Percentiles rank a stretch among this genome's conserved stretches.
These are phyloP conservation scores for Kodamaea arcana DNA, from an alignment of 1,139 yeast genomes.

Conservation along the genomic window DNA sequence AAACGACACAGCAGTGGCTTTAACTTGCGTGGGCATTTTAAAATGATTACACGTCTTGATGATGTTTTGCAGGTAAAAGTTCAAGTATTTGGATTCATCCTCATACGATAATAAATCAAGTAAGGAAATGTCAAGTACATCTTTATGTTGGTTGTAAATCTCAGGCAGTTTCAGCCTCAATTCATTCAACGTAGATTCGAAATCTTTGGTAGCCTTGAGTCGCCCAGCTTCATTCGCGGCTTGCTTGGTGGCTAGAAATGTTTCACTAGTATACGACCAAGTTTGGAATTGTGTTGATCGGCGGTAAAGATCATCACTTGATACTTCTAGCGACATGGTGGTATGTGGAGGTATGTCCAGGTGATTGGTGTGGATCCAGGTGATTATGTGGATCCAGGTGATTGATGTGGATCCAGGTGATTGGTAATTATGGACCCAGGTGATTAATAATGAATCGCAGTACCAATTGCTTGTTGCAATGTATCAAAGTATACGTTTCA, in stretches of 20 bases:
- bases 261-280: constrained; percentile 76
- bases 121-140: constrained; percentile 30
- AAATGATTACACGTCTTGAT: constrained; percentile 48
- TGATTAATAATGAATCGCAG: too few species aligned
- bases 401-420: neutral
- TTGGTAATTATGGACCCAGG: neutral
- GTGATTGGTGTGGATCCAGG: neutral
- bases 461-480: too few species aligned
- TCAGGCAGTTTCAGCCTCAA: constrained; percentile 29
- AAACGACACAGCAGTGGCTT: constrained; percentile 83
- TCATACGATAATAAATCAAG: constrained; percentile 52
- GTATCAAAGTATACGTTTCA: too few species aligned
- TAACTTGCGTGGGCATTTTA: constrained; percentile 46
- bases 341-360: neutral
- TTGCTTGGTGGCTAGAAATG: constrained; percentile 45
- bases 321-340: constrained; percentile 5
- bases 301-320: constrained; percentile 82
- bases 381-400: neutral
- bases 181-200: constrained; percentile 21
- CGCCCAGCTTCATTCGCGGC: constrained; percentile 51
- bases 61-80: constrained; percentile 69
- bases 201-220: constrained; percentile 34
- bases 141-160: constrained; percentile 26
- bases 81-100: constrained; percentile 67
- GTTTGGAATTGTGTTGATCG: constrained; percentile 76